These are phyloP conservation scores for Sporodiniella umbellata DNA, from an alignment of 371 early-diverging fungal species.

Conservation along the genomic window DNA sequence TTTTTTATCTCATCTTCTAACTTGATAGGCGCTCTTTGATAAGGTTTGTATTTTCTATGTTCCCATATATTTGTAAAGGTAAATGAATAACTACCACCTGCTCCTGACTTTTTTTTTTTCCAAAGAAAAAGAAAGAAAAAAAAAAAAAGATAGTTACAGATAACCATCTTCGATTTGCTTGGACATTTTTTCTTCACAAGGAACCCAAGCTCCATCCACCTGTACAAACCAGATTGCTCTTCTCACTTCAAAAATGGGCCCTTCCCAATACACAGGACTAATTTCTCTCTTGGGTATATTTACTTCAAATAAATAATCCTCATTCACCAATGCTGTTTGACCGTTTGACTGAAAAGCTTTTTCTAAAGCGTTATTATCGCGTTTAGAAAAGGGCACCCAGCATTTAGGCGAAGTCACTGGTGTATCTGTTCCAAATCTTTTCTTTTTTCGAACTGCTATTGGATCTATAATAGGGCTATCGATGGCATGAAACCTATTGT, in stretches of 20 bases:
- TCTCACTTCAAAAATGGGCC: constrained; percentile 75
- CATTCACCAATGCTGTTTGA: constrained; percentile 52
- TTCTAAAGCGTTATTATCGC: constrained; percentile 59
- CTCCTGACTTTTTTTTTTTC: not conserved
- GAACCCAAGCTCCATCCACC: constrained; percentile 64
- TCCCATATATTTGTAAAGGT: no score
- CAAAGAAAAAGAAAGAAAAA: no score
- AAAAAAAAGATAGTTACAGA: constrained; percentile 30
- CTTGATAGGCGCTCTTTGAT: constrained; percentile 8
- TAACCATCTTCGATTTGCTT: constrained; percentile 84
- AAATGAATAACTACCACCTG: not conserved
- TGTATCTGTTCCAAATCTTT: not conserved
- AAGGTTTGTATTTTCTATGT: constrained; percentile 33
- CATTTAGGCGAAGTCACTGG: constrained; percentile 18
- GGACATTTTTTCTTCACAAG: constrained; percentile 79
- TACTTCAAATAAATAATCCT: constrained; percentile 80
- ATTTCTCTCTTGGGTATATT: constrained; percentile 68
- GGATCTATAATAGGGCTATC: constrained; percentile 26
- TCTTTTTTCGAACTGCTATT: constrained; percentile 19
- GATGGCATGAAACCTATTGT: constrained; percentile 29
- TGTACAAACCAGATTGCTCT: constrained; percentile 83
- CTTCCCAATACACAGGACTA: constrained; percentile 82
- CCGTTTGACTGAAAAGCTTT: constrained; percentile 44
- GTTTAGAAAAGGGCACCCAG: constrained; percentile 61
- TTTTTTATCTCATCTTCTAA: not conserved